A percentile compares a stretch with the other conserved stretches of the same genome.
Evolutionary conservation across 345 rosid species (phyloP).

Genomic region (Eucalyptus coolabah): DNA sequence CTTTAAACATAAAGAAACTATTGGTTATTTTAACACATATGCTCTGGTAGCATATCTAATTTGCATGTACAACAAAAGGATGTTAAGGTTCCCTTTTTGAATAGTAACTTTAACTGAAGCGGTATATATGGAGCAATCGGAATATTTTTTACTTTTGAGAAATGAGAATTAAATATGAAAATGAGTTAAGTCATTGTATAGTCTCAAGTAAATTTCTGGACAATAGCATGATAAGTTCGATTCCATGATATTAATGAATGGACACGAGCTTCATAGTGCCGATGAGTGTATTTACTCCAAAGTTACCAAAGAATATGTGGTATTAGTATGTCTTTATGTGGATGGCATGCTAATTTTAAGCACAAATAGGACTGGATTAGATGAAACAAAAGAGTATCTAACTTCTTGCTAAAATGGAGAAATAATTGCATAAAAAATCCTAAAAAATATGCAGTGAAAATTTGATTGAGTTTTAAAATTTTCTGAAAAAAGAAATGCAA

Average conservation of each 20-base stretch:
- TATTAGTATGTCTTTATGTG: not conserved
- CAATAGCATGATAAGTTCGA: not conserved
- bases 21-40: not conserved
- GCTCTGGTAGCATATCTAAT: not conserved
- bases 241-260: not conserved
- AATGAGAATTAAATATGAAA: not conserved
- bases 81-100: fast-evolving
- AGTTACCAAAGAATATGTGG: not conserved
- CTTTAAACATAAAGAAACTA: not conserved
- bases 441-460: not conserved
- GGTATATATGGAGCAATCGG: fast-evolving
- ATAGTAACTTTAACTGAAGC: not conserved
- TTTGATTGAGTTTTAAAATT: not conserved
- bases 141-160: not conserved
- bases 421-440: not conserved
- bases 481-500: not conserved
- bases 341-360: not conserved
- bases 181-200: not conserved
- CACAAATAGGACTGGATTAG: not conserved
- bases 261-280: fast-evolving
- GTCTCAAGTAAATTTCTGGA: not conserved
- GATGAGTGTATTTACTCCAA: not conserved
- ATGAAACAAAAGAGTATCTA: not conserved
- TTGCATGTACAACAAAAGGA: not conserved
- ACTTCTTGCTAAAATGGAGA: not conserved